Base-by-base conservation (phyloP, 192 early-diverging fungal species). In the Polychytrium aggregatum region DNA sequence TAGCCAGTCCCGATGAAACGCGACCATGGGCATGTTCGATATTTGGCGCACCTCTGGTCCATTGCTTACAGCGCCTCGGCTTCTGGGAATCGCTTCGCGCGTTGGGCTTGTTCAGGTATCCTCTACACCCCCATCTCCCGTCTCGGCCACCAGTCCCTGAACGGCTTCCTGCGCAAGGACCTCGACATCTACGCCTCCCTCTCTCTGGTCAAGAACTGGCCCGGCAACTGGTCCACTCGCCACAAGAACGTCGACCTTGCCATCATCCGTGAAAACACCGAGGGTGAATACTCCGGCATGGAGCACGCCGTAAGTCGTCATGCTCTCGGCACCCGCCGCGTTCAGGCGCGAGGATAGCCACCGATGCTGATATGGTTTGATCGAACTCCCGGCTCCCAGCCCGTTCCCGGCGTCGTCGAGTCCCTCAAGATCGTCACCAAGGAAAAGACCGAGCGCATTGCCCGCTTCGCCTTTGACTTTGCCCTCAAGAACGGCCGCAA, bases 181-280 rank as follows among this genome's bases (percentile, higher is more conserved):
- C 70, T 98, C 41, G 95, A 98, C 68, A 94, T 98, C 63, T 98
- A 90, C 71, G 95, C 95, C 34, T 95, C 95, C 29, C 74, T 92
- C 25, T 84, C 90, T 26, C 72, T 90, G 51, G 85, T 88, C 64
- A 84, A 85, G 72, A 93, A 96, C 78, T 71, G 95, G 34, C 78
- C 80, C 18, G 72, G 68, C 35, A 64, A 86, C 50, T 82, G 85
- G 59, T 64, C 84, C 21, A 79, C 91, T 41, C 86, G 92, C 59
- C 86, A 93, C 70, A 85, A 85, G 61, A 74, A 84, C 55, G 91
- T 98, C 35, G 85, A 98, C 73, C 90, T 98, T 83, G 86, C 87
- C 58, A 93, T 98, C 54, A 96, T 98, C 67, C 87, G 95, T 75
- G 95, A 98, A 62, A 98, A 98, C 82, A 98, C 95, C 40, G 95